Evolutionary conservation across 306 rosid species (phyloP).

Genomic region (Lotus japonicus): DNA sequence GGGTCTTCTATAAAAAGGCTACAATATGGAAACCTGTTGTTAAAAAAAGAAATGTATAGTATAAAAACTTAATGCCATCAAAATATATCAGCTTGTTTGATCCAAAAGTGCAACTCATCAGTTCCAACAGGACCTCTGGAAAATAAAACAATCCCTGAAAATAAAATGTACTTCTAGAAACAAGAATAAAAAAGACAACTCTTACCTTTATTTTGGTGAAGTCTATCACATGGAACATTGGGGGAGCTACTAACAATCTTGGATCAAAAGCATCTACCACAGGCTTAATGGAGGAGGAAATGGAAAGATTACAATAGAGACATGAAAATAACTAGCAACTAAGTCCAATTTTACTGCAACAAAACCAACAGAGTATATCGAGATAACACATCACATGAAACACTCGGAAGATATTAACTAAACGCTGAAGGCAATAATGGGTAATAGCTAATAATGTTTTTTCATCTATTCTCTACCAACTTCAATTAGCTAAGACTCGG

Average conservation of each 20-base stretch:
- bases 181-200: not conserved
- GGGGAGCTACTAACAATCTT: slow-evolving; percentile 77
- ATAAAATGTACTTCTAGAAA: not conserved
- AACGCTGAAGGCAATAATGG: not conserved
- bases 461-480: not conserved
- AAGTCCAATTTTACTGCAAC: not conserved
- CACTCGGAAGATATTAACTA: slow-evolving; percentile 3
- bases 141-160: not conserved
- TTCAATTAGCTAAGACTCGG: not conserved
- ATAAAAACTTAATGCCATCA: slow-evolving; percentile 1
- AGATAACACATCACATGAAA: not conserved
- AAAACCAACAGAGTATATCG: slow-evolving; percentile 7
- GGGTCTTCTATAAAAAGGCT: not conserved
- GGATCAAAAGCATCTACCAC: slow-evolving; percentile 99
- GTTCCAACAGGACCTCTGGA: not conserved
- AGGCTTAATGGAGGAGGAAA: slow-evolving; percentile 51
- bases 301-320: not conserved
- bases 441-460: not conserved
- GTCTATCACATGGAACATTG: slow-evolving; percentile 75
- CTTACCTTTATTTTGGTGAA: slow-evolving; percentile 74
- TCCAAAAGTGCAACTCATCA: not conserved
- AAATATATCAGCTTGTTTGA: slow-evolving; percentile 3
- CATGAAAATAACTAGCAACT: not conserved
- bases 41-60: not conserved
- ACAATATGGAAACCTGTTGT: not conserved